These are phyloP conservation scores for Magnaporthiopsis rhizophila DNA, from an alignment of 2,329 filamentous ascomycete species.

Conservation along the genomic window DNA sequence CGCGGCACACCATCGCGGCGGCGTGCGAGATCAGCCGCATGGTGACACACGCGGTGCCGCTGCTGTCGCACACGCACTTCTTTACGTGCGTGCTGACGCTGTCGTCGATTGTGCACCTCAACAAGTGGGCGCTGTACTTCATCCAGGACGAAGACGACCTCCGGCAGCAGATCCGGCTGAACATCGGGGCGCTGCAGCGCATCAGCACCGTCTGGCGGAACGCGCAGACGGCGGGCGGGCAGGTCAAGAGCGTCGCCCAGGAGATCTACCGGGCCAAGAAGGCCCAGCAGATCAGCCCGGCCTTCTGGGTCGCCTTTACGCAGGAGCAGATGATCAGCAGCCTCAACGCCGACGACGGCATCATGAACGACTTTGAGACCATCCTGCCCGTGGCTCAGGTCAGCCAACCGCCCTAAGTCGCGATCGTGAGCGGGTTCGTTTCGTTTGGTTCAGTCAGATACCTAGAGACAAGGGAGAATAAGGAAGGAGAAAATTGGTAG, in stretches of 20 bases:
- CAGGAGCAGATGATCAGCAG: conserved; percentile 47
- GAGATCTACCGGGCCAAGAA: conserved; percentile 59
- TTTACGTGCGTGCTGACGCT: conserved; percentile 75
- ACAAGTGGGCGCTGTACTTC: conserved; percentile 63
- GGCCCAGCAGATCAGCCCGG: conserved; percentile 42
- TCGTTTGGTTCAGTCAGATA: neutral
- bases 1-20: conserved; percentile 70
- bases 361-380: conserved; percentile 49
- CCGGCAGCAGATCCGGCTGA: conserved; percentile 69
- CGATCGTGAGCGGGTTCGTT: neutral
- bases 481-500: neutral
- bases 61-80: conserved; percentile 72
- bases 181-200: conserved; percentile 66
- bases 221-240: conserved; percentile 58
- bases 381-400: conserved; percentile 18
- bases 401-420: conserved; percentile 1
- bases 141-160: conserved; percentile 57
- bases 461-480: neutral
- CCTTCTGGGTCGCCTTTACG: conserved; percentile 47
- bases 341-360: conserved; percentile 48
- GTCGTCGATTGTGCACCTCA: conserved; percentile 73
- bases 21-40: conserved; percentile 71
- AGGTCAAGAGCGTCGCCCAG: conserved; percentile 72
- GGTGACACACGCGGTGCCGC: conserved; percentile 63
- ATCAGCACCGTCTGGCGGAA: conserved; percentile 66